These are phyloP conservation scores for Theobroma cacao DNA, from an alignment of 345 rosid genomes.

Conservation along the genomic window DNA sequence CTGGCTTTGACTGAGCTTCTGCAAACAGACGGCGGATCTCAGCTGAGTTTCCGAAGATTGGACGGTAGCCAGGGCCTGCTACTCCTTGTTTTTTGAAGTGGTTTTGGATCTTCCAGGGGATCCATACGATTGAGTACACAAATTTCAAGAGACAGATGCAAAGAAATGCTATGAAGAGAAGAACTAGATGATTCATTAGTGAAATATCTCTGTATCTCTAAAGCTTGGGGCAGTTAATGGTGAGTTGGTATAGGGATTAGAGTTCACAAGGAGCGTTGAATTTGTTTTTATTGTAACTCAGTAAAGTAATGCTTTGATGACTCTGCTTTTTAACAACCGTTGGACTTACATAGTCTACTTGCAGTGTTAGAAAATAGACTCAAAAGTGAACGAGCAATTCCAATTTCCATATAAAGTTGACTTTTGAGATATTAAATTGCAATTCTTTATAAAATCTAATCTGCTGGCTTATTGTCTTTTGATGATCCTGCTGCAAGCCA, in stretches of 20 bases:
- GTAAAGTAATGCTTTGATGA: neutral
- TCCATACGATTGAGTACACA: conserved; percentile 38
- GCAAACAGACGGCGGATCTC: conserved; percentile 43
- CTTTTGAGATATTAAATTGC: neutral
- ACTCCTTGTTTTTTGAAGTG: conserved; percentile 55
- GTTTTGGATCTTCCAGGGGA: conserved; percentile 52
- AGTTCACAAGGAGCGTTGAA: neutral
- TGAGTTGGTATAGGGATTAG: neutral
- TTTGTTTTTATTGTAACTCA: neutral
- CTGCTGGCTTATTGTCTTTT: too few relatives aligned
- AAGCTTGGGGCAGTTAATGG: neutral
- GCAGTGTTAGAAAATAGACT: neutral
- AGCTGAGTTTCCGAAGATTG: conserved; percentile 54
- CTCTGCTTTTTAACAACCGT: neutral
- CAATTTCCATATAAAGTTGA: neutral
- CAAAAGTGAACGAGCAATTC: neutral
- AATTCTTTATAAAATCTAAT: too few relatives aligned
- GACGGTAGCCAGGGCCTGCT: conserved; percentile 57
- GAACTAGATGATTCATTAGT: conserved; percentile 20
- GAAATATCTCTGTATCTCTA: neutral
- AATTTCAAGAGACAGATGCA: conserved; percentile 32
- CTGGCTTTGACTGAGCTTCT: conserved; percentile 47
- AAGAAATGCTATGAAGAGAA: conserved; percentile 17
- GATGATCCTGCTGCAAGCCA: too few relatives aligned
- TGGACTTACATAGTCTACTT: neutral